Evolutionary conservation across 2,329 filamentous ascomycete genomes (phyloP).

Genomic region (Sporothrix globosa): DNA sequence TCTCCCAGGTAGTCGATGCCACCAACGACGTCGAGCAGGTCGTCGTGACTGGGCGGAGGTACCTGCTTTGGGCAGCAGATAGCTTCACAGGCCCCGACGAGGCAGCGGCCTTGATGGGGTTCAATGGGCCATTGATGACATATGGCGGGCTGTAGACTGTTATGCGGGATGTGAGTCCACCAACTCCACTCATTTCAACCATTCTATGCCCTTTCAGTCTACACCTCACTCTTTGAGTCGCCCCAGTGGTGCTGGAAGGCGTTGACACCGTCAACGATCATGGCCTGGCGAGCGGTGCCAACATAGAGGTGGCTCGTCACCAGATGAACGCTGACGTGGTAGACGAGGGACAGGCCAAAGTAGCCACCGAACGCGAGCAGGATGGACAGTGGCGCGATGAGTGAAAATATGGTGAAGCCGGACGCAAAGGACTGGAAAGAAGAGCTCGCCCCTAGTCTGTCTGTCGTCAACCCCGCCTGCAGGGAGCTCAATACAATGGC

Average conservation of each 20-base stretch:
- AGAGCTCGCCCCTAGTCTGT: slow-evolving; percentile 42
- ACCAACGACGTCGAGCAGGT: slow-evolving; percentile 39
- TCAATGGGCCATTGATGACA: slow-evolving; percentile 14
- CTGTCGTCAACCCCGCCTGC: slow-evolving; percentile 52
- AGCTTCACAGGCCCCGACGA: slow-evolving; percentile 15
- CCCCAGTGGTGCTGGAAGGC: slow-evolving; percentile 32
- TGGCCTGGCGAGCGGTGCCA: neutral
- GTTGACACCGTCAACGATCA: slow-evolving; percentile 22
- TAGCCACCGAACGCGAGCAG: slow-evolving; percentile 34
- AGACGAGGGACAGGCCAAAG: slow-evolving; percentile 34
- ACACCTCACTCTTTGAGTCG: slow-evolving; percentile 34
- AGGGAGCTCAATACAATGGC: slow-evolving; percentile 53
- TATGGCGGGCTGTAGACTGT: neutral
- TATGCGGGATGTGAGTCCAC: neutral
- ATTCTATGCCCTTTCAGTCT: neutral
- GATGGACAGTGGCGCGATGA: slow-evolving; percentile 47
- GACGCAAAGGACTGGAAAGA: slow-evolving; percentile 51
- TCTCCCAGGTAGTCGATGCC: slow-evolving; percentile 34
- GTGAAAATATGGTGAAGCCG: slow-evolving; percentile 54
- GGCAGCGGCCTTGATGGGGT: slow-evolving; percentile 3
- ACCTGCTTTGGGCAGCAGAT: slow-evolving; percentile 35
- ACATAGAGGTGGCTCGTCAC: slow-evolving; percentile 29
- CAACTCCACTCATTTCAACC: too few species aligned
- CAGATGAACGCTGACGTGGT: slow-evolving; percentile 35
- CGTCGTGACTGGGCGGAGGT: slow-evolving; percentile 36